Percentiles rank a stretch among this genome's conserved stretches.
Conservation (phyloP, 768 basidiomycete species). For the Tephrocybe sp. region DNA sequence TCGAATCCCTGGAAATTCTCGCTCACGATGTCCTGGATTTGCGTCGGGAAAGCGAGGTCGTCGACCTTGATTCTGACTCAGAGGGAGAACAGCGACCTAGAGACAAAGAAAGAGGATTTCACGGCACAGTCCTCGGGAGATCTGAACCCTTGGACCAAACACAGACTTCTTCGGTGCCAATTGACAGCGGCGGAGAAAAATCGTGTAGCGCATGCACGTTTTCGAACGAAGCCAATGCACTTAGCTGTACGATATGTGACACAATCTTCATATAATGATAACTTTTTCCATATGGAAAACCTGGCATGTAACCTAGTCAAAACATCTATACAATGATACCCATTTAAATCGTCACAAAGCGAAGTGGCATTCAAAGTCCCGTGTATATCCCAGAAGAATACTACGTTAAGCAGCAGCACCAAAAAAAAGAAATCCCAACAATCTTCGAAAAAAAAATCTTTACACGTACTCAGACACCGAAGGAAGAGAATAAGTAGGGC, state of each 20-base stretch:
- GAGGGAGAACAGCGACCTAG: constrained; percentile 49
- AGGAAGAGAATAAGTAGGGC: constrained; percentile 31
- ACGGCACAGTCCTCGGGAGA: constrained; percentile 68
- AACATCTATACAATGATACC: constrained; percentile 20
- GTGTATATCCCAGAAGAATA: constrained; percentile 27
- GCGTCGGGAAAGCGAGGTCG: constrained; percentile 59
- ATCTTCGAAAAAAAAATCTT: constrained; percentile 25
- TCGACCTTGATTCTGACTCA: constrained; percentile 53
- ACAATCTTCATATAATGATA: constrained; percentile 36
- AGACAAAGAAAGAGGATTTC: constrained; percentile 69
- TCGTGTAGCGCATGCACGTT: constrained; percentile 62
- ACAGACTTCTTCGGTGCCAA: constrained; percentile 14
- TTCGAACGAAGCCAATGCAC: constrained; percentile 44
- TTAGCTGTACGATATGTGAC: constrained; percentile 49
- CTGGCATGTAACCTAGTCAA: constrained; percentile 16
- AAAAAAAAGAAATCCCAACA: constrained; percentile 24
- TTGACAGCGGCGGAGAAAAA: constrained; percentile 25
- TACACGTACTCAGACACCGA: constrained; percentile 44
- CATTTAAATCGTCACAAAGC: constrained; percentile 14
- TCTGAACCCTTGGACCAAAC: constrained; percentile 17
- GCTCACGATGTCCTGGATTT: constrained; percentile 69
- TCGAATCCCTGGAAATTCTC: constrained; percentile 51
- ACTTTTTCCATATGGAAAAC: constrained; percentile 21
- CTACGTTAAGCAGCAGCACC: constrained; percentile 26
- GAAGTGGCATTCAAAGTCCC: constrained; percentile 26